Evolutionary conservation across 192 early-diverging fungal genomes (phyloP).

Genomic region (Podochytrium sp.): DNA sequence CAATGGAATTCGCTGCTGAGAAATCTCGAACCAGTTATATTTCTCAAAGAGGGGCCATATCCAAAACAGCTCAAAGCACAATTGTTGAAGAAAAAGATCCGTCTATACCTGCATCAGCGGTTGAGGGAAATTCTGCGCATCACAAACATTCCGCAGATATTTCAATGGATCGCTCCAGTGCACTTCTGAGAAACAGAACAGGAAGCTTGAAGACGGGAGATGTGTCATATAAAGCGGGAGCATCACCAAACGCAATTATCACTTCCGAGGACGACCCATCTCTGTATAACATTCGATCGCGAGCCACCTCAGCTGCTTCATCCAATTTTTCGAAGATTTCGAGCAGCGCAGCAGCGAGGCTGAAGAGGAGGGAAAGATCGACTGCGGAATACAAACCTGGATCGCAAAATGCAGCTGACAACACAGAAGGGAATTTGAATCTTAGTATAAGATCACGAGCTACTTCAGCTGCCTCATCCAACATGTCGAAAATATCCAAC

Average conservation of each 20-base stretch:
- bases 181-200: neutral
- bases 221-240: neutral
- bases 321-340: neutral
- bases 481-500: too few relatives aligned
- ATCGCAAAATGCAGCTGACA: too few relatives aligned
- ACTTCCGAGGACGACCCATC: slow-evolving; percentile 20
- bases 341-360: slow-evolving; percentile 13
- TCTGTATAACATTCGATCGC: slow-evolving; percentile 12
- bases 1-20: too few relatives aligned
- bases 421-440: too few relatives aligned
- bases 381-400: too few relatives aligned
- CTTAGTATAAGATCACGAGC: slow-evolving; percentile 1
- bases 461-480: too few relatives aligned
- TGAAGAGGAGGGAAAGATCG: slow-evolving; percentile 13
- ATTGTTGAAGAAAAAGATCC: neutral
- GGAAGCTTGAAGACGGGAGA: neutral
- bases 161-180: neutral
- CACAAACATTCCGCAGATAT: neutral
- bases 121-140: neutral
- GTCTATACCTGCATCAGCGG: neutral
- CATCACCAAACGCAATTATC: slow-evolving; percentile 20
- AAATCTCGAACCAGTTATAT: too few relatives aligned
- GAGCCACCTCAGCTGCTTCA: slow-evolving; percentile 12
- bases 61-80: neutral
- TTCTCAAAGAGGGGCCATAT: too few relatives aligned